Evolutionary conservation across 2,329 filamentous ascomycete species (phyloP), one percentile per base, ranked within the genome.

Genomic region (Dactylonectria estremocensis): DNA sequence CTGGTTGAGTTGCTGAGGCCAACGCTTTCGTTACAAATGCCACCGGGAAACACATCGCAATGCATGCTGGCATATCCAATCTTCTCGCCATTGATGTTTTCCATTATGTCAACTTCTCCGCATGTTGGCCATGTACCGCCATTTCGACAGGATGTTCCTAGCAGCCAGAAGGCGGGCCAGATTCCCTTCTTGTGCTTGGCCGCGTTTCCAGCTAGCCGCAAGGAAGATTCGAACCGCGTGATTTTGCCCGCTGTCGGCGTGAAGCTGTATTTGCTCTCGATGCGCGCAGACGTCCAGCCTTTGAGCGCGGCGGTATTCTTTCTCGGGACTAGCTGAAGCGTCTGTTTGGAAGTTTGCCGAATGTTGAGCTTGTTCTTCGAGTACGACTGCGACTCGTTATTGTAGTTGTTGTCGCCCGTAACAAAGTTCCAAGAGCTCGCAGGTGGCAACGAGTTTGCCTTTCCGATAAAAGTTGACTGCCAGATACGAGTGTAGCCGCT

Each of bases 101-200:
- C 88, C 76, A 90, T 81, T 69, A 89, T 85, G 74, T 90, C 88
- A 55, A 90, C 79, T 80, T 90, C 88, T 66, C 88, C 88, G 64
- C 85, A 86, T 8, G 65, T 58, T 0, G 88, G 88, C 88, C 88
- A 90, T 14, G 71, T 33, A 1, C 80, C 83, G 6, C 86, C 86
- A 43, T 83, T 79, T 22, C 85, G 83, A 60, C 85, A 79, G 7
- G 82, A 76, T 55, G 88, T 81, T 45, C 88, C 87, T 11, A 89
- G 80, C 68, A 88, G 80, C 87, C 87, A 90, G 72, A 89, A 89
- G 0, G 88, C 88, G 0, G 88, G 87, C 88, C 87, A 90, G 53
- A 89, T 81, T 7, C 88, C 88, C 70, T 88, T 81, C 76, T 88
- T 86, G 48, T 76, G 75, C 2, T 80, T 79, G 48, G 74, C 73